Percentiles rank a stretch among this genome's conserved stretches.
phyloP scores from a whole-genome alignment of 2,329 filamentous ascomycete genomes.

The Dactylellina drechsleri region DNA sequence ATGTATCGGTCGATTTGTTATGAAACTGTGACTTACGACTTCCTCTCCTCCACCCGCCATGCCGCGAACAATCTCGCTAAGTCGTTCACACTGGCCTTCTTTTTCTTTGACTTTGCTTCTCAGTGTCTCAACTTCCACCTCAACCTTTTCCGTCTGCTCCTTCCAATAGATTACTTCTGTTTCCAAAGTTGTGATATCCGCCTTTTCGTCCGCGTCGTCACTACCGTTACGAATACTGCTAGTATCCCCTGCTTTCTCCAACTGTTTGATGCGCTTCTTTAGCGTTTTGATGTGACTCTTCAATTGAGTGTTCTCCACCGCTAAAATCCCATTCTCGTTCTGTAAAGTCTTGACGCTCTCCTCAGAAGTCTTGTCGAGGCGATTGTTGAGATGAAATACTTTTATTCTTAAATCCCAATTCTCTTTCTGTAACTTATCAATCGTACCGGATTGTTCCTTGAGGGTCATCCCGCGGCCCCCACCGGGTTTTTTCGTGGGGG shows the following conservation, averaged over 20 bases:
- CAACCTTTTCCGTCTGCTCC: constrained; percentile 85
- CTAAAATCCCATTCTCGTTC: constrained; percentile 93
- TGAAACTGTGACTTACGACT: constrained; percentile 56
- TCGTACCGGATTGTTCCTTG: constrained; percentile 97
- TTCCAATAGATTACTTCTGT: constrained; percentile 86
- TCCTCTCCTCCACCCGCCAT: constrained; percentile 65
- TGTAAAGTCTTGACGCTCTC: constrained; percentile 98
- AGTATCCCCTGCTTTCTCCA: constrained; percentile 80
- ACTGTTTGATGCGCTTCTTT: constrained; percentile 81
- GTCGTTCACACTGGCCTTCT: constrained; percentile 64
- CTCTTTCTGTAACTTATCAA: constrained; percentile 94
- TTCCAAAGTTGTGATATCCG: constrained; percentile 70
- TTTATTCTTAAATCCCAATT: constrained; percentile 98
- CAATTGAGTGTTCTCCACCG: constrained; percentile 85
- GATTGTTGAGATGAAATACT: constrained; percentile 95
- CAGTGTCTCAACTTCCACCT: constrained; percentile 83
- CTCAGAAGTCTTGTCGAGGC: constrained; percentile 90
- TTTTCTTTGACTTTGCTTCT: constrained; percentile 73
- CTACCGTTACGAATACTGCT: constrained; percentile 66
- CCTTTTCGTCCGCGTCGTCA: constrained; percentile 68
- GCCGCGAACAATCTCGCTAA: constrained; percentile 61
- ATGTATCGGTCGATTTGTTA: constrained; percentile 6
- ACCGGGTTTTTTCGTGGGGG: constrained; percentile 69
- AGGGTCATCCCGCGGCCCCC: constrained; percentile 75
- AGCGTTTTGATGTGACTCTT: constrained; percentile 90